Evolutionary conservation across 495 filamentous ascomycete genomes (phyloP).

Genomic region (Podospora australis): DNA sequence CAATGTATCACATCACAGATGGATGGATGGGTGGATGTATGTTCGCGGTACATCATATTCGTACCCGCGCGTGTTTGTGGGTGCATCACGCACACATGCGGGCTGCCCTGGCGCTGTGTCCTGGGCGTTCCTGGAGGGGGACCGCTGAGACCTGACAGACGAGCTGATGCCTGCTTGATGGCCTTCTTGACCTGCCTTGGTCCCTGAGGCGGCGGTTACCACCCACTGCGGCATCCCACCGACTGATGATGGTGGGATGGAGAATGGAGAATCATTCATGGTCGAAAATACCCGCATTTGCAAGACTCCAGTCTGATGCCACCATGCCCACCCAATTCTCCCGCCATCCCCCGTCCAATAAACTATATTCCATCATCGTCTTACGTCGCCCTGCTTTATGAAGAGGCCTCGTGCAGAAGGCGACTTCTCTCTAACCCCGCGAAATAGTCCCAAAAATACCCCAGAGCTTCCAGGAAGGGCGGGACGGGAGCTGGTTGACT

Average conservation of each 20-base stretch:
- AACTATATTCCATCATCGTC: slow-evolving; percentile 1
- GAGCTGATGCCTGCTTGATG: too few relatives aligned
- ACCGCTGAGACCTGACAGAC: too few relatives aligned
- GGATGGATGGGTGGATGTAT: too few relatives aligned
- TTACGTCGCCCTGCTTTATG: slow-evolving; percentile 1
- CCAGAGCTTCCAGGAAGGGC: too few relatives aligned
- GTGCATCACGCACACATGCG: too few relatives aligned
- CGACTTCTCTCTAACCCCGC: not conserved
- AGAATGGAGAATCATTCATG: not conserved
- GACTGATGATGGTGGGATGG: not conserved
- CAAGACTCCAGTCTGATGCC: slow-evolving; percentile 2
- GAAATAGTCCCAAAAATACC: not conserved
- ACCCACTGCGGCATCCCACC: not conserved
- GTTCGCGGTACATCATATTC: too few relatives aligned
- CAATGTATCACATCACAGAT: too few relatives aligned
- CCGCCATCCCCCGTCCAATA: slow-evolving; percentile 1
- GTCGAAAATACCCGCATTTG: slow-evolving; percentile 5
- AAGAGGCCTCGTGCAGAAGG: slow-evolving; percentile 6
- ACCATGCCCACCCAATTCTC: slow-evolving; percentile 5
- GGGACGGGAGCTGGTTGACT: not conserved
- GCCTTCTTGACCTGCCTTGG: not conserved
- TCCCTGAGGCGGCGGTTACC: not conserved
- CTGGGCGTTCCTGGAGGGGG: too few relatives aligned
- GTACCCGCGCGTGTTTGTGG: too few relatives aligned
- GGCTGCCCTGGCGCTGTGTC: not conserved